phyloP scores from a whole-genome alignment of 352 stramenopile genomes.

The Hyaloperonospora brassicae region DNA sequence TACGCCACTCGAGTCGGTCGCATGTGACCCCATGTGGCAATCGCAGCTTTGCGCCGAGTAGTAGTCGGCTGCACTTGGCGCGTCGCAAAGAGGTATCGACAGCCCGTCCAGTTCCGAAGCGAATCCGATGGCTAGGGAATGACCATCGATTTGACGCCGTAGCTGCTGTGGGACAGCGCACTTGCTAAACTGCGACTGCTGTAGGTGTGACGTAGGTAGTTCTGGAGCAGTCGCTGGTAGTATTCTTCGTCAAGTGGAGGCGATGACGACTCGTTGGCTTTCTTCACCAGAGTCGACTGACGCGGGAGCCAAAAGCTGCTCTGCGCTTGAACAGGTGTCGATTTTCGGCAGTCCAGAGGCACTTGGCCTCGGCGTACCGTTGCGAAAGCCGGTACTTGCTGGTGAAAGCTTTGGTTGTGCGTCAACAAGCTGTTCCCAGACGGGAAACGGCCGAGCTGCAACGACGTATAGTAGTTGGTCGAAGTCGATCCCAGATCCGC shows the following conservation, averaged over 20 bases:
- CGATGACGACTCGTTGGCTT: slow-evolving; percentile 11
- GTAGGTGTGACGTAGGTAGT: slow-evolving; percentile 50
- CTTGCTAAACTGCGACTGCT: slow-evolving; percentile 37
- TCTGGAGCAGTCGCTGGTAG: slow-evolving; percentile 54
- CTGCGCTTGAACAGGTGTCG: slow-evolving; percentile 17
- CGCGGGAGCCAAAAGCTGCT: slow-evolving; percentile 25
- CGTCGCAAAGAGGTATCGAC: slow-evolving; percentile 18
- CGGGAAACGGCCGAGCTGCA: slow-evolving; percentile 24
- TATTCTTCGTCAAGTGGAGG: slow-evolving; percentile 52
- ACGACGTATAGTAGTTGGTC: slow-evolving; percentile 20
- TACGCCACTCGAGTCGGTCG: slow-evolving; percentile 17
- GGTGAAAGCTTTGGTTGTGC: slow-evolving; percentile 26
- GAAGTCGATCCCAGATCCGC: slow-evolving; percentile 30
- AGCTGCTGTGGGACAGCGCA: slow-evolving; percentile 42
- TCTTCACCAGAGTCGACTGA: slow-evolving; percentile 21
- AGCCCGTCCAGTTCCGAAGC: slow-evolving; percentile 25
- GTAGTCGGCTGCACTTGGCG: slow-evolving; percentile 13
- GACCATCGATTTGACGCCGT: slow-evolving; percentile 12
- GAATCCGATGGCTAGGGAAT: slow-evolving; percentile 17
- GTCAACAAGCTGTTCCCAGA: slow-evolving; percentile 24
- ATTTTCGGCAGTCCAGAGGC: slow-evolving; percentile 12
- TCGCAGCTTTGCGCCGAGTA: slow-evolving; percentile 7
- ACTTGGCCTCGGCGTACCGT: slow-evolving; percentile 10
- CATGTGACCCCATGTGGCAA: slow-evolving; percentile 15
- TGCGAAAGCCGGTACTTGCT: slow-evolving; percentile 8